A percentile compares a stretch with the other conserved stretches of the same genome.
Evolutionary conservation across 805 yeast genomes (phyloP).

Genomic region (Candida ulmi): DNA sequence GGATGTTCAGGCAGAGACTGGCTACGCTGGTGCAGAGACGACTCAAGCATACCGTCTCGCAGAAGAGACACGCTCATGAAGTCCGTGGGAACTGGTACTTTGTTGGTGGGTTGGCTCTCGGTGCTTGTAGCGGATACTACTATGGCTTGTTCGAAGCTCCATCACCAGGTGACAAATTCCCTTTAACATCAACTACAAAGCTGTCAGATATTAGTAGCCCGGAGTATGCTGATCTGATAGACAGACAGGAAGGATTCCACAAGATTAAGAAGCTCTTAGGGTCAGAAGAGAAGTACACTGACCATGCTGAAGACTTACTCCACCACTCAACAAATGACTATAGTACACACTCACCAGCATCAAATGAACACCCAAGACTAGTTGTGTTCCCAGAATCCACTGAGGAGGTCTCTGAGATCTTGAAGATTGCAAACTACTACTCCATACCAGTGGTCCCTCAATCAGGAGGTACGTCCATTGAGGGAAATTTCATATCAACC

Average conservation of each 20-base stretch:
- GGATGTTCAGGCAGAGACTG: too few relatives aligned
- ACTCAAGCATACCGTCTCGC: background rate
- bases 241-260: conserved; percentile 38
- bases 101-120: background rate
- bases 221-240: conserved; percentile 40
- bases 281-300: conserved; percentile 41
- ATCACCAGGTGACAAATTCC: conserved; percentile 1
- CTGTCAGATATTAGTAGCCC: conserved; percentile 38
- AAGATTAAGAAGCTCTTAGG: conserved; percentile 39
- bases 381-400: conserved; percentile 58
- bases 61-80: background rate
- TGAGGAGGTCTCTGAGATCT: conserved; percentile 52
- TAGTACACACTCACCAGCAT: conserved; percentile 41
- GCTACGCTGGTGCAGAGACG: too few relatives aligned
- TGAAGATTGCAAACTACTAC: conserved; percentile 51
- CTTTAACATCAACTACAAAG: conserved; percentile 37
- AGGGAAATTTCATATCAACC: conserved; percentile 69
- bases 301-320: conserved; percentile 41
- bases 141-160: background rate
- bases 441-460: conserved; percentile 66
- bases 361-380: conserved; percentile 46
- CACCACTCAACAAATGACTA: conserved; percentile 29
- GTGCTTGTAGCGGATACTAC: background rate
- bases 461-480: conserved; percentile 72
- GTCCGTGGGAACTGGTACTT: background rate